Base-by-base conservation (phyloP, 345 rosid species). In the Eucalyptus guilfoylei region DNA sequence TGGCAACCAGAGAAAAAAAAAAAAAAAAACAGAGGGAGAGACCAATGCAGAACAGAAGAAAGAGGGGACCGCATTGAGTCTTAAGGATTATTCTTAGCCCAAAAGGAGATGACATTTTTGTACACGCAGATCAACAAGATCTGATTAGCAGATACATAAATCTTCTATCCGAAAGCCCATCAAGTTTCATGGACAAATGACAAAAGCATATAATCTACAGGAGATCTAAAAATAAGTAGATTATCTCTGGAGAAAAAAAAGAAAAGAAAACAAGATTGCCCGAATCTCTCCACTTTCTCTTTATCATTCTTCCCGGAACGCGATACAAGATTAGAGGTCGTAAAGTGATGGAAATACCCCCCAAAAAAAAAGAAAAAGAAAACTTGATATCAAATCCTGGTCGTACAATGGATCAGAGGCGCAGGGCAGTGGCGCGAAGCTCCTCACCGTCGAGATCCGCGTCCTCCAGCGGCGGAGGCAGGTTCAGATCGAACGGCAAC, bases 401-500 rank as follows among this genome's bases (percentile, higher is more conserved):
- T 42, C 85, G 47, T 4, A 40, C 83, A 40, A 40, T 24, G 44
- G 85, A 80, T 93, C 89, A 93, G 58, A 93, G 94, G 89, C 91
- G 88, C 90, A 93, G 91, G n/a, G 91, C 91, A 7, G 92, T 91
- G 87, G 91, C 90, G 81, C 64, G 90, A 24, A 93, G 90, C 52
- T 83, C 92, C 6, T 86, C 91, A 32, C 88, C 89, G 54, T 50
- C 89, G 32, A 81, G 86, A 26, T 62, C 91, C 58, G n/a, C 87
- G 13, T 76, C 88, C 48, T 67, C 58, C 54, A 85, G n/a, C 88
- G 92, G 92, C 80, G 92, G 93, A 8, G 93, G 92, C 23, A 92
- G 89, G 58, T 93, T 93, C 90, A 93, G 92, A 91, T 93, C 94
- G 81, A 93, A 93, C 28, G 93, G 93, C 88, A 93, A 88, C 67